Evolutionary conservation across 108 stramenopile species (phyloP), one percentile per base, ranked within the genome.

Genomic region (Discostella pseudostelligera): DNA sequence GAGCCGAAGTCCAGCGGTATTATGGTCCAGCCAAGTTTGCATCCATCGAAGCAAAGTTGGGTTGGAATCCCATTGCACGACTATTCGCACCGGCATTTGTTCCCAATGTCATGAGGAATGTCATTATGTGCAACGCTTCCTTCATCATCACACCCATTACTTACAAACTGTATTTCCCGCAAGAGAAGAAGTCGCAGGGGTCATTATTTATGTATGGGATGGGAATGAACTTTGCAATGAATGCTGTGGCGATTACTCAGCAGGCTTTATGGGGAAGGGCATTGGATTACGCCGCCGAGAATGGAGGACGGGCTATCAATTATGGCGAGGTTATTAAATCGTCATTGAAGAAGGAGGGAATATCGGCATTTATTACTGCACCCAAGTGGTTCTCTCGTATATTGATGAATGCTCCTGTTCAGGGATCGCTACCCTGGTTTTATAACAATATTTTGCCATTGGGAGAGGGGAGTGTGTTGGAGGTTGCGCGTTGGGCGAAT

Each of bases 381-480:
- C 79, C 86, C 47, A 87, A 84, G 70, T 90, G 88, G 88, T 70
- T 50, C 16, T 84, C 84, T 17, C 71, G 88, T 16, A 85, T 90
- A 37, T 47, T 90, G 67, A 90, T 90, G 88, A 90, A 90, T 72
- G 86, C 86, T 39, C 88, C 88, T 5, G 77, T 74, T 0, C 86
- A 90, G 58, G 88, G 88, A 19, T 57, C 53, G 12, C 48, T 90
- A 40, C 86, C 88, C 36, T 90, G 86, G 86, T 90, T 87, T 62
- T 90, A 90, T 76, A 90, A 90, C 59, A 81, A 90, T 44, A 65
- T 90, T 28, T 63, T 90, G 61, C 88, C 88, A 0, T 65, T 90
- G 57, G 88, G 88, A 9, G 88, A 90, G 47, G 59, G 46, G 11
- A 44, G 61, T 3, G 81, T 83, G 16, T 57, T 89, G 62, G 42